phyloP scores from a whole-genome alignment of 78 protist genomes.

The Tieghemostelium lacteum region DNA sequence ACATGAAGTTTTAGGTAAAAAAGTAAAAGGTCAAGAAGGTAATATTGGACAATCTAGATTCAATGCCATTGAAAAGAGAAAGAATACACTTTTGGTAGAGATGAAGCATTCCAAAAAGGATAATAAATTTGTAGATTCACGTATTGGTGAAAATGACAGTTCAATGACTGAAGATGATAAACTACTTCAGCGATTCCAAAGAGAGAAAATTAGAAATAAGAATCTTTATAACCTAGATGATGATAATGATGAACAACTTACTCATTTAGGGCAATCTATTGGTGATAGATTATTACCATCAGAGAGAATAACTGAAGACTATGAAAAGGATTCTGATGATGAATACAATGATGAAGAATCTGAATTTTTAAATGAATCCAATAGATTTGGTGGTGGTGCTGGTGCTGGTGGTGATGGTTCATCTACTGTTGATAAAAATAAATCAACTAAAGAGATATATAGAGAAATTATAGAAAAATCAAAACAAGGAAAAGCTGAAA shows the following conservation, averaged over 20 bases:
- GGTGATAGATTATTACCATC: constrained; percentile 42
- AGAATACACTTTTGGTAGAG: constrained; percentile 65
- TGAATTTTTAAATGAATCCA: constrained; percentile 1
- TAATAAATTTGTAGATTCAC: constrained; percentile 50
- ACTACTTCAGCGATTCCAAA: constrained; percentile 68
- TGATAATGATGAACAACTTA: constrained; percentile 35
- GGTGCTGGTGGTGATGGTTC: constrained; percentile 15
- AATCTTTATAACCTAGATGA: constrained; percentile 65
- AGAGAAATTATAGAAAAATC: constrained; percentile 78
- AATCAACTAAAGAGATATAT: constrained; percentile 67
- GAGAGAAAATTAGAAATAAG: constrained; percentile 66
- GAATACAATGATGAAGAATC: constrained; percentile 23
- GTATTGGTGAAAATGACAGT: constrained; percentile 67
- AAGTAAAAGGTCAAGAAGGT: constrained; percentile 34
- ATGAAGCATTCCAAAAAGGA: constrained; percentile 43
- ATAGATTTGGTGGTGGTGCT: constrained; percentile 51
- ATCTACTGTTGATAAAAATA: not conserved
- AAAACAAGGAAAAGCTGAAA: constrained; percentile 57
- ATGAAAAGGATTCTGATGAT: constrained; percentile 23
- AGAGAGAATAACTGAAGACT: constrained; percentile 8
- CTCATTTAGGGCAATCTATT: constrained; percentile 46
- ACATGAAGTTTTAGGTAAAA: constrained; percentile 52
- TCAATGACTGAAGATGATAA: constrained; percentile 76
- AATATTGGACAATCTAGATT: constrained; percentile 80
- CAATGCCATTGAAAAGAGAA: constrained; percentile 78